Evolutionary conservation across 179 eudicot species (phyloP).

Genomic region (Patellifolia procumbens): DNA sequence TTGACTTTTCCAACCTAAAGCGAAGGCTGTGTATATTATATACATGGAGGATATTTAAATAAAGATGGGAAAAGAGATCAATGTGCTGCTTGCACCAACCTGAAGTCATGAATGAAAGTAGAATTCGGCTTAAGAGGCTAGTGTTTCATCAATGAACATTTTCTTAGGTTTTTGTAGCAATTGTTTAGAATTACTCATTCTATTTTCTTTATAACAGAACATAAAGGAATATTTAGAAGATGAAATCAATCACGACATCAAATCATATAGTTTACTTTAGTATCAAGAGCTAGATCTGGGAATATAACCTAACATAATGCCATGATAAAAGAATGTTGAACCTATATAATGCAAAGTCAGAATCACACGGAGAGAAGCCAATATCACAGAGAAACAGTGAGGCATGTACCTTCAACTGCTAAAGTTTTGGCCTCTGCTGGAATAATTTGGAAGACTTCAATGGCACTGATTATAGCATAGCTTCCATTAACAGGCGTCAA

Average conservation of each 20-base stretch:
- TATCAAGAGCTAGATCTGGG: not conserved
- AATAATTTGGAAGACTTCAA: constrained; percentile 80
- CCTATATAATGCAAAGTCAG: constrained; percentile 5
- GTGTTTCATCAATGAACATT: not conserved
- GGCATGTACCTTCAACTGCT: constrained; percentile 63
- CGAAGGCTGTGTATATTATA: not conserved
- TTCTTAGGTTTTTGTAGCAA: not conserved
- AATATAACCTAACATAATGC: not conserved
- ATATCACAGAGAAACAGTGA: not conserved
- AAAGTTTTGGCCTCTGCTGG: constrained; percentile 76
- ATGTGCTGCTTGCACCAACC: not conserved
- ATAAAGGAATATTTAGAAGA: not conserved
- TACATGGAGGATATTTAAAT: not conserved
- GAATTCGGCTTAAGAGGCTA: not conserved
- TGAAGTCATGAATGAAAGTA: not conserved
- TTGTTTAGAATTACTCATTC: not conserved
- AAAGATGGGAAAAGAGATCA: too few relatives aligned
- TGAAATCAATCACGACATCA: not conserved
- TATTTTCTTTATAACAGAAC: not conserved
- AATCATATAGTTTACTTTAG: not conserved
- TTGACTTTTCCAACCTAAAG: not conserved
- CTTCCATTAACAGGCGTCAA: constrained; percentile 58
- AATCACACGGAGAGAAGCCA: constrained; percentile 6
- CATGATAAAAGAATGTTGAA: not conserved
- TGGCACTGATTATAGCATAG: constrained; percentile 69